Evolutionary conservation across 1,284 basidiomycete genomes (phyloP).

Genomic region (Marasmius tenuissimus): DNA sequence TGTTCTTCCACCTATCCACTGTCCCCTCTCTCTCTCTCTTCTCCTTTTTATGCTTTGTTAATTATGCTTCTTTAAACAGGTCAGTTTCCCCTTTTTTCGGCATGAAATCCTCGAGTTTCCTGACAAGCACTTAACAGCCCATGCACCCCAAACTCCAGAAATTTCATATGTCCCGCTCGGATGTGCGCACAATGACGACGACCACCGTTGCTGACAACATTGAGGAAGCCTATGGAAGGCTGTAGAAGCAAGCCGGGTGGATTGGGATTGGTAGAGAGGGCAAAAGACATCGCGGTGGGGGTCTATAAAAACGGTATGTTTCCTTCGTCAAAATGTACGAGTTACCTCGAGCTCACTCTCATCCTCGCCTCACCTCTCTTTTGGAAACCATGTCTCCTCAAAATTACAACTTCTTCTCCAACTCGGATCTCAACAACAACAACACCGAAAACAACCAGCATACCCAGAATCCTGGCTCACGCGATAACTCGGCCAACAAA

Average conservation of each 20-base stretch:
- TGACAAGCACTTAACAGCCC: background rate
- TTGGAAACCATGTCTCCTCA: background rate
- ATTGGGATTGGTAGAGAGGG: too few relatives aligned
- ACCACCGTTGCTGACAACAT: too few relatives aligned
- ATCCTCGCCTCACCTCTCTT: background rate
- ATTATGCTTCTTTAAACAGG: background rate
- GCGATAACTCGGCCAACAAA: background rate
- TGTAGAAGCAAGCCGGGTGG: too few relatives aligned
- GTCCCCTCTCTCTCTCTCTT: background rate
- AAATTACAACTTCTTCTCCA: background rate
- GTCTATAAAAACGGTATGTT: too few relatives aligned
- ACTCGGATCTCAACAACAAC: background rate
- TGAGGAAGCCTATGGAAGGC: too few relatives aligned
- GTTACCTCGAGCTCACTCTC: background rate
- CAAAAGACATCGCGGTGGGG: too few relatives aligned
- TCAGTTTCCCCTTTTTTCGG: background rate
- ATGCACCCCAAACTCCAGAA: background rate
- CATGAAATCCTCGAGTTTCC: background rate
- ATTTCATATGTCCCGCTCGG: too few relatives aligned
- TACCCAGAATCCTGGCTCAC: background rate
- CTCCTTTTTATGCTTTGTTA: background rate
- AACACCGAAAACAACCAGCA: background rate
- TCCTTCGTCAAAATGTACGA: too few relatives aligned
- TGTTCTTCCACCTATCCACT: background rate
- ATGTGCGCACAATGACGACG: too few relatives aligned